These are phyloP conservation scores for Pythium periplocum DNA, from an alignment of 352 stramenopile genomes.

Conservation along the genomic window DNA sequence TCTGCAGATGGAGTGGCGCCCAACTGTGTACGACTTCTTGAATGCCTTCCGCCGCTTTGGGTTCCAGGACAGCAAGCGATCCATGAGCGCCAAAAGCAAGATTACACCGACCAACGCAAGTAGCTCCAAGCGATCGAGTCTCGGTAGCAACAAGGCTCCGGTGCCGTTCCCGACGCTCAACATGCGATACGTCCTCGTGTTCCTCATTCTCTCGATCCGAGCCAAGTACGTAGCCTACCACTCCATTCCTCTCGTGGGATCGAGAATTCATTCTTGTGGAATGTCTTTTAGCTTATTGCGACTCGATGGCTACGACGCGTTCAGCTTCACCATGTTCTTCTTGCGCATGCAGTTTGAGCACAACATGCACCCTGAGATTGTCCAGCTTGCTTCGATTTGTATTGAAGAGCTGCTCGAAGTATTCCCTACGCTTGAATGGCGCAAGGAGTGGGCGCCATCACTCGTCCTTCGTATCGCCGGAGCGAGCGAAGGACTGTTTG, in stretches of 20 bases:
- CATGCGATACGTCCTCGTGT: constrained; percentile 78
- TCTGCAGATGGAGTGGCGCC: constrained; percentile 64
- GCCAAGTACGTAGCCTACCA: constrained; percentile 28
- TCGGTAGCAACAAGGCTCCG: constrained; percentile 17
- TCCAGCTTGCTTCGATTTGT: constrained; percentile 70
- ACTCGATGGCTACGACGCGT: constrained; percentile 70
- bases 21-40: constrained; percentile 73
- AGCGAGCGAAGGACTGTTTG: constrained; percentile 70
- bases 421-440: constrained; percentile 65
- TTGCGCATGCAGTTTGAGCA: constrained; percentile 82
- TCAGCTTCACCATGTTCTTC: constrained; percentile 85
- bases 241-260: too few relatives aligned
- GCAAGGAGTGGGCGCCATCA: constrained; percentile 64
- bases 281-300: constrained; percentile 25
- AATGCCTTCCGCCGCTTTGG: constrained; percentile 70
- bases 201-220: constrained; percentile 67
- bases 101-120: constrained; percentile 30
- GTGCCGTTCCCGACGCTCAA: constrained; percentile 68
- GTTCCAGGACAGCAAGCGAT: constrained; percentile 80
- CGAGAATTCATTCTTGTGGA: too few relatives aligned
- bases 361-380: constrained; percentile 65
- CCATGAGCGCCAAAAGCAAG: constrained; percentile 79
- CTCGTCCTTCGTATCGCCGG: constrained; percentile 78
- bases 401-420: constrained; percentile 77
- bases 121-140: not conserved